A percentile compares a stretch with the other conserved stretches of the same genome.
phyloP scores from a whole-genome alignment of 2,329 filamentous ascomycete species.

The Cytospora piceae region DNA sequence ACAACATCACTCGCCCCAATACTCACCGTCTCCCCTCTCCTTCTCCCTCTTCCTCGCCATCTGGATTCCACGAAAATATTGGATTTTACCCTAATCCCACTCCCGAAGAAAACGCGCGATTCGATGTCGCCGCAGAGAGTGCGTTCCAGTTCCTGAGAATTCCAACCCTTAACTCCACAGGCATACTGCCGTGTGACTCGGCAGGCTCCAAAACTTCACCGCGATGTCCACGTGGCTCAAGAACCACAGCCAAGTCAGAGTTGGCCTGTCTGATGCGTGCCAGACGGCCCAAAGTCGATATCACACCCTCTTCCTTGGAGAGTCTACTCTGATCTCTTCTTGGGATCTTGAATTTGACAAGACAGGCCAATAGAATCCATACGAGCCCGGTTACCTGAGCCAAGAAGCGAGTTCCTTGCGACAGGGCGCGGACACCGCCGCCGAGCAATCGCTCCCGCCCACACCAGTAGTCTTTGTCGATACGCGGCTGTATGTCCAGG shows the following conservation, averaged over 20 bases:
- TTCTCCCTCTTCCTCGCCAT: too few species aligned
- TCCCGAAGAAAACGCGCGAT: not conserved
- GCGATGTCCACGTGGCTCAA: not conserved
- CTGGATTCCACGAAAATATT: too few species aligned
- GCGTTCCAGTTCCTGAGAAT: not conserved
- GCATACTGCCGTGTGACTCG: not conserved
- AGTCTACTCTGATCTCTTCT: not conserved
- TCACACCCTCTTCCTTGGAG: not conserved
- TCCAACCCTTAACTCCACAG: not conserved
- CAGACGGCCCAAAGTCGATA: not conserved
- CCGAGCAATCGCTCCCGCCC: not conserved
- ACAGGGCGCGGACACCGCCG: not conserved
- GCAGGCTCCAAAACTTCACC: not conserved
- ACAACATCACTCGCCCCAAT: too few species aligned
- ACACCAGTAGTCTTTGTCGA: constrained; percentile 1
- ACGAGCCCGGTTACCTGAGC: not conserved
- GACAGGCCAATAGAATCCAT: constrained; percentile 4
- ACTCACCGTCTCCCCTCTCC: too few species aligned
- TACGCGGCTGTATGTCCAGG: not conserved
- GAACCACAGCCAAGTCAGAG: not conserved
- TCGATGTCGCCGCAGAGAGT: not conserved
- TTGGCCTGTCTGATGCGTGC: not conserved
- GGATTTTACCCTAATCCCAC: too few species aligned
- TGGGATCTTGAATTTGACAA: constrained; percentile 1
- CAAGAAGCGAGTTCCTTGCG: not conserved